Evolutionary conservation across 176 grass and related monocot species (phyloP), one percentile per base, ranked within the genome.

Genomic region (Rhipidocladum racemiflorum): DNA sequence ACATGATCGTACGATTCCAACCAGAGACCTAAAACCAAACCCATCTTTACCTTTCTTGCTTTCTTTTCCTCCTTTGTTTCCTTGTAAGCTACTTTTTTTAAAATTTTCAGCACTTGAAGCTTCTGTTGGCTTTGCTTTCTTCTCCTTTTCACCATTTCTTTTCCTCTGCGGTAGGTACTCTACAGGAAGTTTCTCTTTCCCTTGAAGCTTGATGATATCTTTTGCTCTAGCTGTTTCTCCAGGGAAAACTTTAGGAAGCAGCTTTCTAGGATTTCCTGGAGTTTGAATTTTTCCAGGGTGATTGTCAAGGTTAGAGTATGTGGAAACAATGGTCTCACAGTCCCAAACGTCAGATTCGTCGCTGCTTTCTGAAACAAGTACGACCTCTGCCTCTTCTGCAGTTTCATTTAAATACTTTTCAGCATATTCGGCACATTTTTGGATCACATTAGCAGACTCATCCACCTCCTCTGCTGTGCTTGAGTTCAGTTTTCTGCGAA

Each of bases 51-150:
- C 96, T 99, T 99, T 68, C 96, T 88, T 78, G 94, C 89, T 80
- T 99, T 95, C 89, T 99, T 99, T 88, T 99, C 91, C 30, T 91
- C 92, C 83, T 99, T 95, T 10, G 92, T 88, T 85, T 95, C 92
- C 48, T 90, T 90, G 15, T 83, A 74, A n/a, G 27, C 40, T 74
- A n/a, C 51, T 60, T 21, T 83, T 90, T 40, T 83, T 83, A 46
- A 53, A 32, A 53, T 54, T 78, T 74, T 83, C 88, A 78, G 12
- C 25, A 57, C n/a, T 55, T 48, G 39, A 66, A 67, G 57, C 30
- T 61, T 80, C 81, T 68, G 57, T 48, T 46, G 74, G 76, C 20
- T 89, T 84, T 76, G 68, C 44, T 51, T 84, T 93, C 87, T 91
- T 93, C 49, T 82, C 89, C 69, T 95, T 93, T 32, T 90, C 92